Conservation (phyloP, 176 grass and related monocot genomes). For the Avena eriantha region DNA sequence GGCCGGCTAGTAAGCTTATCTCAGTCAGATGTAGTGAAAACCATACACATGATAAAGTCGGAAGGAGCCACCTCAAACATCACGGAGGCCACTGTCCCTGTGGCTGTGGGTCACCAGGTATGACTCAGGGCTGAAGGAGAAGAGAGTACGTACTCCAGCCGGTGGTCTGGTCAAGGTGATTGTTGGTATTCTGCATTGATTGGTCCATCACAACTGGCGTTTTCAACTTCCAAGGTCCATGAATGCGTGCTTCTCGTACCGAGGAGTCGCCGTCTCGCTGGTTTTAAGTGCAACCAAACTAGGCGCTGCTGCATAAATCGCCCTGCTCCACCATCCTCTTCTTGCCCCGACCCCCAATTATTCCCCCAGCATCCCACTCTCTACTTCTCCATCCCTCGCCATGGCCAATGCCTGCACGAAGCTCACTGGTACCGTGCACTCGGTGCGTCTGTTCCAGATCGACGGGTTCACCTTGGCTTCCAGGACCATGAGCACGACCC, state of each 20-base stretch:
- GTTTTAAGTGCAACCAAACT: background rate
- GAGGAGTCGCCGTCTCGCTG: background rate
- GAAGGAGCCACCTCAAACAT: too few relatives aligned
- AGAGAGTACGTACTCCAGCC: too few relatives aligned
- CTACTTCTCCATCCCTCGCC: background rate
- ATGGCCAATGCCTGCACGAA: background rate
- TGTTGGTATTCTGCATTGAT: background rate
- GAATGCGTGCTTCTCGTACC: background rate
- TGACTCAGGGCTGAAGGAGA: background rate
- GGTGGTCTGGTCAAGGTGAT: background rate
- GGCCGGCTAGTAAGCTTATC: background rate
- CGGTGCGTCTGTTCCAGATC: background rate
- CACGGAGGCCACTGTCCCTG: too few relatives aligned
- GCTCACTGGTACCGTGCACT: background rate
- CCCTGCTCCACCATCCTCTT: too few relatives aligned
- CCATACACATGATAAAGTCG: too few relatives aligned
- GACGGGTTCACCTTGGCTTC: background rate
- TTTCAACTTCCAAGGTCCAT: background rate
- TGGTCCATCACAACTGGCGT: background rate
- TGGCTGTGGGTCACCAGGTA: too few relatives aligned
- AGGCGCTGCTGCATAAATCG: too few relatives aligned
- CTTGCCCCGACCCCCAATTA: too few relatives aligned
- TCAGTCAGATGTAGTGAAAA: too few relatives aligned
- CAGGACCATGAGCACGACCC: background rate
- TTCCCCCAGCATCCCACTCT: background rate